These are phyloP conservation scores for Phytophthora capsici DNA, from an alignment of 352 stramenopile genomes.

Conservation along the genomic window DNA sequence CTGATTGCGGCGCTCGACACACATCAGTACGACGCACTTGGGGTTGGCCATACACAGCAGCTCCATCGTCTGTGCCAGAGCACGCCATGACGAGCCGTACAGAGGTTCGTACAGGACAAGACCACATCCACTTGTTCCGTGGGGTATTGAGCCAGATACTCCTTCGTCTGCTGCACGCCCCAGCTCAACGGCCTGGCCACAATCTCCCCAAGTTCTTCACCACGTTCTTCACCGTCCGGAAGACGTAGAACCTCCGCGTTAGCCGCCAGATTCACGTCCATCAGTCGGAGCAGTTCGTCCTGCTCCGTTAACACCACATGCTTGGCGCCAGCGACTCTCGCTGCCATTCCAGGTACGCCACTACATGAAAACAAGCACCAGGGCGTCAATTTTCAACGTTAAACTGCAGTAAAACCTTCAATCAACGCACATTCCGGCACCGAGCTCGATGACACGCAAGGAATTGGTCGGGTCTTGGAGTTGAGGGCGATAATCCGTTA, in stretches of 20 bases:
- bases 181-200: slow-evolving; percentile 73
- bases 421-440: slow-evolving; percentile 74
- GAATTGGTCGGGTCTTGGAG: slow-evolving; percentile 39
- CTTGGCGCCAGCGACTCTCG: slow-evolving; percentile 74
- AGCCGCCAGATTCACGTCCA: slow-evolving; percentile 72
- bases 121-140: slow-evolving; percentile 89
- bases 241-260: slow-evolving; percentile 51
- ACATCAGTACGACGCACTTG: slow-evolving; percentile 68
- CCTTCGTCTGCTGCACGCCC: slow-evolving; percentile 72
- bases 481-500: slow-evolving; percentile 51
- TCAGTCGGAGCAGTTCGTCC: slow-evolving; percentile 87
- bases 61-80: slow-evolving; percentile 90
- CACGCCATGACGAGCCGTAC: slow-evolving; percentile 92
- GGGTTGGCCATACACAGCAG: slow-evolving; percentile 65
- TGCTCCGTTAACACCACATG: slow-evolving; percentile 93
- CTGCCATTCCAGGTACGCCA: slow-evolving; percentile 93
- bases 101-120: slow-evolving; percentile 95
- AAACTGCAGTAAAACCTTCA: slow-evolving; percentile 1
- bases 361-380: slow-evolving; percentile 30
- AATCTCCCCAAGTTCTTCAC: slow-evolving; percentile 41
- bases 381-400: not conserved
- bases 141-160: slow-evolving; percentile 60
- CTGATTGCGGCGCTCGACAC: slow-evolving; percentile 80
- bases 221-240: slow-evolving; percentile 16
- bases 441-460: slow-evolving; percentile 80